These are phyloP conservation scores for Salix arbutifolia DNA, from an alignment of 345 rosid species.

Conservation along the genomic window DNA sequence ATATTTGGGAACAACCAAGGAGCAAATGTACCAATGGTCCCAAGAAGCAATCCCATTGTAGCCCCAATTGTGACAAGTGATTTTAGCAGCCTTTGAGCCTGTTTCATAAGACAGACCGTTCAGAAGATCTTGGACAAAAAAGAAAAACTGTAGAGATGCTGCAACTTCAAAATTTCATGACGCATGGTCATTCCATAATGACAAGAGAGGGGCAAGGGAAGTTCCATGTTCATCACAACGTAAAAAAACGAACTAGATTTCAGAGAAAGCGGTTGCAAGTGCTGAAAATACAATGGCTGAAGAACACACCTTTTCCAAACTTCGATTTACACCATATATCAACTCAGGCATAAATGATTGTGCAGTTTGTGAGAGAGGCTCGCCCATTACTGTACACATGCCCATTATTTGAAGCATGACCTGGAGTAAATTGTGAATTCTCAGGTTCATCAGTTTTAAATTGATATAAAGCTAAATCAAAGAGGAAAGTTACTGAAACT, in stretches of 20 bases:
- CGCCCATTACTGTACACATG: slow-evolving; percentile 73
- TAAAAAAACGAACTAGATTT: background rate
- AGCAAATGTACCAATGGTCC: slow-evolving; percentile 51
- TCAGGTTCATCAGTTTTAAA: background rate
- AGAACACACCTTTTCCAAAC: slow-evolving; percentile 50
- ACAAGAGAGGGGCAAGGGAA: background rate
- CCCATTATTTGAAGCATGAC: slow-evolving; percentile 65
- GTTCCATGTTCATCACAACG: background rate
- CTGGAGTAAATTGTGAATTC: slow-evolving; percentile 24
- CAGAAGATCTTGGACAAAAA: no score
- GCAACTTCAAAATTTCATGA: background rate
- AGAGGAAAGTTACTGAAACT: background rate
- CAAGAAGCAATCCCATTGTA: slow-evolving; percentile 54
- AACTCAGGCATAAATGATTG: slow-evolving; percentile 93
- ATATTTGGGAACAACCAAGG: slow-evolving; percentile 68
- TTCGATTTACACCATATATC: slow-evolving; percentile 60
- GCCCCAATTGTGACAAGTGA: slow-evolving; percentile 68
- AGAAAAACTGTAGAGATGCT: background rate
- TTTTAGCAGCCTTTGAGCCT: slow-evolving; percentile 81
- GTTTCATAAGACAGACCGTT: slow-evolving; percentile 8
- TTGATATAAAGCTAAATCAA: slow-evolving; percentile 7
- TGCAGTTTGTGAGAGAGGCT: slow-evolving; percentile 93
- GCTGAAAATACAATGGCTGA: background rate
- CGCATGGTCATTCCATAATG: background rate
- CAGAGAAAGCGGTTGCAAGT: background rate